Percentiles rank a stretch among this genome's conserved stretches.
Evolutionary conservation across 1,284 basidiomycete species (phyloP).

Genomic region (Xerocomus nothofagi): DNA sequence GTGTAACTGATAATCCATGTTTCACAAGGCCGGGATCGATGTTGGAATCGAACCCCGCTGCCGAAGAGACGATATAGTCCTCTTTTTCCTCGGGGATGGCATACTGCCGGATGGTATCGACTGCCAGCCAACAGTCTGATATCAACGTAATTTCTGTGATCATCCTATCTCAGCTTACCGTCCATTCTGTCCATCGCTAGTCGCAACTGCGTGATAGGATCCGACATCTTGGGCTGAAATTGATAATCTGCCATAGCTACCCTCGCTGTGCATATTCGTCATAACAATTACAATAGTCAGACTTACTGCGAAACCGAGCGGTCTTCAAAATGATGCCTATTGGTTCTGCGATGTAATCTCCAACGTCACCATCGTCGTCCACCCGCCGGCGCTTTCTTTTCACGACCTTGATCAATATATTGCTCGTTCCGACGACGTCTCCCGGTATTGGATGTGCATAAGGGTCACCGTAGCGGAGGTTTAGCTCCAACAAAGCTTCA

Average conservation of each 20-base stretch:
- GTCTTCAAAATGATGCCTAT: slow-evolving; percentile 80
- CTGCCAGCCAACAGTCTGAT: slow-evolving; percentile 40
- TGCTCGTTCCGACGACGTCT: slow-evolving; percentile 71
- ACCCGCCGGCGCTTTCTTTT: slow-evolving; percentile 59
- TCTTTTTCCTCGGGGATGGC: slow-evolving; percentile 65
- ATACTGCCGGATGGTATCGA: slow-evolving; percentile 71
- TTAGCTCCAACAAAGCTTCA: slow-evolving; percentile 71
- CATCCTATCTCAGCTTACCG: slow-evolving; percentile 45
- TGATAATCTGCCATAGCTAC: slow-evolving; percentile 92
- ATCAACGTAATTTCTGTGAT: slow-evolving; percentile 10
- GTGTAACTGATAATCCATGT: slow-evolving; percentile 22
- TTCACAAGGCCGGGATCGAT: slow-evolving; percentile 37
- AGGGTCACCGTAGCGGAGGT: slow-evolving; percentile 67
- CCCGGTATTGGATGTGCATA: slow-evolving; percentile 84
- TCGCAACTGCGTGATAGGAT: slow-evolving; percentile 69
- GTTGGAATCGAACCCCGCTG: slow-evolving; percentile 30
- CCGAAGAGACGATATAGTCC: slow-evolving; percentile 48
- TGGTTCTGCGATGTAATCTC: slow-evolving; percentile 79
- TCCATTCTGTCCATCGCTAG: slow-evolving; percentile 77
- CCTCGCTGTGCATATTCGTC: slow-evolving; percentile 5
- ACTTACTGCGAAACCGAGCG: slow-evolving; percentile 85
- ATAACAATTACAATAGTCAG: background rate
- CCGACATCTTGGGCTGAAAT: slow-evolving; percentile 71
- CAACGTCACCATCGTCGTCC: slow-evolving; percentile 43
- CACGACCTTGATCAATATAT: slow-evolving; percentile 78